Conservation (phyloP, 345 rosid genomes). For the Hevea brasiliensis region DNA sequence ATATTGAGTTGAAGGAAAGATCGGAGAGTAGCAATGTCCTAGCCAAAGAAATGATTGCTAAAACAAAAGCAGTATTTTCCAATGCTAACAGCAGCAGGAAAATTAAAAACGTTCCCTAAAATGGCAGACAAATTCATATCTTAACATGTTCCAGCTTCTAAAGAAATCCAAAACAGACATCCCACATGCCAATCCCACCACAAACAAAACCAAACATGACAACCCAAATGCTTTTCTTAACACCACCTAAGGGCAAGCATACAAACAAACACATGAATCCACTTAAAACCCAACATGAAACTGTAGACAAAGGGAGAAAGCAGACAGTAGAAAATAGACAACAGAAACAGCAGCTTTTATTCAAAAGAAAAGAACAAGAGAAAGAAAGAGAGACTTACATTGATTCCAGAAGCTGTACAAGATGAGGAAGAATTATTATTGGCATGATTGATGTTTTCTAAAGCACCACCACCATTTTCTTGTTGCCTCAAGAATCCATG, state of each 20-base stretch:
- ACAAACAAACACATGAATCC: slow-evolving; percentile 12
- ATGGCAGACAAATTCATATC: slow-evolving; percentile 1
- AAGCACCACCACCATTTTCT: slow-evolving; percentile 27
- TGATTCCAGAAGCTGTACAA: slow-evolving; percentile 44
- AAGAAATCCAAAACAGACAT: neutral
- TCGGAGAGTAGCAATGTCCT: neutral
- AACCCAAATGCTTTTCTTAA: slow-evolving; percentile 11
- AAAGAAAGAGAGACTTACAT: slow-evolving; percentile 30
- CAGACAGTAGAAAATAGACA: neutral
- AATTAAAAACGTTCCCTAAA: slow-evolving; percentile 11
- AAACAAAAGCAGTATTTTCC: neutral
- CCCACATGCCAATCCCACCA: neutral
- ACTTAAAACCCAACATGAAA: neutral
- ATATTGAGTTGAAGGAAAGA: neutral
- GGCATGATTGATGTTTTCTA: slow-evolving; percentile 18
- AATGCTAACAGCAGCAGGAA: neutral
- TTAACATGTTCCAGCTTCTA: neutral
- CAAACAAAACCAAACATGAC: too few species aligned
- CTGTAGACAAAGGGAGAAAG: neutral
- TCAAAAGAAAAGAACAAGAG: neutral
- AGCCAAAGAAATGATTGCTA: neutral
- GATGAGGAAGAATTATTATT: slow-evolving; percentile 33
- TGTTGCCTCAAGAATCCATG: slow-evolving; percentile 44
- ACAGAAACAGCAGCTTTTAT: neutral
- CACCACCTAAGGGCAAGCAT: neutral